Evolutionary conservation across 1,139 yeast genomes (phyloP).

Genomic region (Ogataea hybrid): DNA sequence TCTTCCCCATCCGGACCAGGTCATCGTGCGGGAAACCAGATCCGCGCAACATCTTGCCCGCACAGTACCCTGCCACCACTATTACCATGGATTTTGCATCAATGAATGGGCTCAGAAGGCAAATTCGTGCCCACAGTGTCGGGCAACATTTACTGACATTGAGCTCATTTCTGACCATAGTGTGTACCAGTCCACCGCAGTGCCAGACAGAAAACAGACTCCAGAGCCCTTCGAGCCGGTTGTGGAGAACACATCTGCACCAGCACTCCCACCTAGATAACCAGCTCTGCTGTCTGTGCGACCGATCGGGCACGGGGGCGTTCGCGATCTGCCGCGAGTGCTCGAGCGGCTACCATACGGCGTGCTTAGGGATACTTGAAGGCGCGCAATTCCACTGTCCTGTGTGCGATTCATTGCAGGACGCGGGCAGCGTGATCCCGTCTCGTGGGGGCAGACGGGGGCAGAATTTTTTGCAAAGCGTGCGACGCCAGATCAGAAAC

Average conservation of each 20-base stretch:
- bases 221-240: conserved; percentile 15
- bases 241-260: conserved; percentile 15
- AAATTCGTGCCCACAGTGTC: conserved; percentile 32
- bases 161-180: conserved; percentile 17
- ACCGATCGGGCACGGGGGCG: conserved; percentile 16
- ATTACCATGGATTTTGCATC: conserved; percentile 31
- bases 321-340: conserved; percentile 26
- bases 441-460: conserved; percentile 6
- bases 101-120: conserved; percentile 31
- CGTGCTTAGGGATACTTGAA: conserved; percentile 25
- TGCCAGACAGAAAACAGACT: conserved; percentile 20
- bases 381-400: conserved; percentile 27
- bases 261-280: conserved; percentile 21
- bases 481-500: conserved; percentile 25
- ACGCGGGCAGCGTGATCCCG: conserved; percentile 18
- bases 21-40: conserved; percentile 21
- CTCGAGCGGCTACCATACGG: conserved; percentile 25
- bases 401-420: conserved; percentile 30
- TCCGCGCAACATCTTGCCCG: conserved; percentile 26
- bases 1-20: conserved; percentile 19
- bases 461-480: conserved; percentile 16
- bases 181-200: conserved; percentile 21
- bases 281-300: conserved; percentile 27
- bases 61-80: conserved; percentile 28
- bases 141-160: conserved; percentile 22